phyloP scores from a whole-genome alignment of 2,329 filamentous ascomycete species.

The Phialophora chinensis region DNA sequence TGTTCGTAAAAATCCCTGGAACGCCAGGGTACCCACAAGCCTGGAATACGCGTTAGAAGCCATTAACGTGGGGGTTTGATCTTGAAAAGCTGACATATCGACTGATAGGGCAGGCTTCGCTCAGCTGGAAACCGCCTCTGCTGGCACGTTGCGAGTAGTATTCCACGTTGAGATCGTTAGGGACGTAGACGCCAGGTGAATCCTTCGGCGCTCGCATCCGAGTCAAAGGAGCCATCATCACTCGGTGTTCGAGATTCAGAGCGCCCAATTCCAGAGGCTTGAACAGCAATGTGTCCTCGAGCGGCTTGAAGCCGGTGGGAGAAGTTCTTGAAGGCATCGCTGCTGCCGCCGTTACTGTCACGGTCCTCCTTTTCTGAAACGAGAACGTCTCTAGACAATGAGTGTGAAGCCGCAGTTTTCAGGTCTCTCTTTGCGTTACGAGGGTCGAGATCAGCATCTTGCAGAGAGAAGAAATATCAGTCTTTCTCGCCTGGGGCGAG shows the following conservation, averaged over 20 bases:
- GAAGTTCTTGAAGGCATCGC: background rate
- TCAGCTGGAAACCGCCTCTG: slow-evolving; percentile 44
- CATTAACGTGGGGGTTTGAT: too few relatives aligned
- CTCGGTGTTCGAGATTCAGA: background rate
- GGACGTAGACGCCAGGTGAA: background rate
- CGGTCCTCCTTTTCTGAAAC: too few relatives aligned
- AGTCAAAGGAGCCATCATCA: slow-evolving; percentile 2
- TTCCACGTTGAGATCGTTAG: background rate
- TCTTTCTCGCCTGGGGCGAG: too few relatives aligned
- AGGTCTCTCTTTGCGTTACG: too few relatives aligned
- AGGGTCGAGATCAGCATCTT: too few relatives aligned
- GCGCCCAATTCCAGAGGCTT: background rate
- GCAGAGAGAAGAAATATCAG: too few relatives aligned
- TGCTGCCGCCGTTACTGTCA: too few relatives aligned
- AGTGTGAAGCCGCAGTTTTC: too few relatives aligned
- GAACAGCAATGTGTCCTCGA: background rate
- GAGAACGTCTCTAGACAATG: too few relatives aligned
- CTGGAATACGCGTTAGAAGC: slow-evolving; percentile 35
- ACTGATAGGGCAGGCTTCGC: slow-evolving; percentile 46
- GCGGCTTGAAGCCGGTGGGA: background rate
- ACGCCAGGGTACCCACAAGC: slow-evolving; percentile 43
- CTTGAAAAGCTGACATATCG: slow-evolving; percentile 34
- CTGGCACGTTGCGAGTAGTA: slow-evolving; percentile 42
- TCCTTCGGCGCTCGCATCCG: background rate
- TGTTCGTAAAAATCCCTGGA: slow-evolving; percentile 31